Evolutionary conservation across 2,329 filamentous ascomycete species (phyloP).

Genomic region (Neurospora sp.): DNA sequence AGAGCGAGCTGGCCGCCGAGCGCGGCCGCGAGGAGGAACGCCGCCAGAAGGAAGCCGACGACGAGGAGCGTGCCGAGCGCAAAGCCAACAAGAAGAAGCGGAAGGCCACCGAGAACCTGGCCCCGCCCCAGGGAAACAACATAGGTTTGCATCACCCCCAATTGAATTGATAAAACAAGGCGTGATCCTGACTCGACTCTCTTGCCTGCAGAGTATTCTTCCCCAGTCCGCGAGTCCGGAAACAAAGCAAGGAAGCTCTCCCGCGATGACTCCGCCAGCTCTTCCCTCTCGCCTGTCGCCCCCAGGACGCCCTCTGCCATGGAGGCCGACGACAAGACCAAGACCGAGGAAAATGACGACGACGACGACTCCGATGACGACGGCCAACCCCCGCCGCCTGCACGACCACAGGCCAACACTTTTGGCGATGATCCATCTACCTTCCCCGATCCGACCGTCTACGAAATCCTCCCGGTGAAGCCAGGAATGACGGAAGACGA

Average conservation of each 20-base stretch:
- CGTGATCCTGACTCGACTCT: constrained; percentile 3
- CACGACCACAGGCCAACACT: constrained; percentile 69
- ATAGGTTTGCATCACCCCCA: constrained; percentile 13
- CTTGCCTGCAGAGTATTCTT: constrained; percentile 37
- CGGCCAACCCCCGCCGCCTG: constrained; percentile 49
- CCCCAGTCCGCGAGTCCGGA: constrained; percentile 37
- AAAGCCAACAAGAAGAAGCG: constrained; percentile 68
- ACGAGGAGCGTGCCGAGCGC: constrained; percentile 32
- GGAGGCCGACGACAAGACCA: constrained; percentile 47
- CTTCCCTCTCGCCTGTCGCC: constrained; percentile 47
- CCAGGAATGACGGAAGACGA: constrained; percentile 76
- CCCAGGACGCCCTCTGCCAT: constrained; percentile 43
- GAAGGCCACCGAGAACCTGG: constrained; percentile 54
- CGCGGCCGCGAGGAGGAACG: constrained; percentile 40
- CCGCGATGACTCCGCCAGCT: constrained; percentile 46
- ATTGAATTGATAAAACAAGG: not conserved
- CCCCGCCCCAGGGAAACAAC: constrained; percentile 39
- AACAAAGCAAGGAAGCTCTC: constrained; percentile 40
- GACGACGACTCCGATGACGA: constrained; percentile 43
- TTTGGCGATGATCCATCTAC: constrained; percentile 88
- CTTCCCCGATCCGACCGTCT: constrained; percentile 86
- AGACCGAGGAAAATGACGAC: constrained; percentile 27
- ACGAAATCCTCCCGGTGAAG: constrained; percentile 72
- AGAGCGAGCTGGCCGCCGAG: constrained; percentile 39
- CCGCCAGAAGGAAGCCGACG: constrained; percentile 37